These are phyloP conservation scores for Aegle marmelos DNA, from an alignment of 345 rosid genomes.

Conservation along the genomic window DNA sequence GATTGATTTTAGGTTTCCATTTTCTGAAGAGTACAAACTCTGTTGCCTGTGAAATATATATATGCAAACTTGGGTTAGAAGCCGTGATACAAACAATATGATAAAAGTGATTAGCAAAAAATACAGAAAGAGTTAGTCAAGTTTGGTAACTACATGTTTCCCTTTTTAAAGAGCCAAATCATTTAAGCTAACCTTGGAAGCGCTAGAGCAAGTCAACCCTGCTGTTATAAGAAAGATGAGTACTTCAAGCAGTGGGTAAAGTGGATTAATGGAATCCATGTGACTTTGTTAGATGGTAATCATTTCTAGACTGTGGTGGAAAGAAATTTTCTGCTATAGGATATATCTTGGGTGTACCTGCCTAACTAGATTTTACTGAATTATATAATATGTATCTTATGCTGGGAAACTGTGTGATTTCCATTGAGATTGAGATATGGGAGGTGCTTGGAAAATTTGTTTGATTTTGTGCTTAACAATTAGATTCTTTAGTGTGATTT, in stretches of 20 bases:
- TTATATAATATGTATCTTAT: background rate
- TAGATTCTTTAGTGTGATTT: background rate
- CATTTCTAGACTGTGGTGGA: background rate
- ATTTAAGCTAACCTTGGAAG: background rate
- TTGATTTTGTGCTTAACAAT: background rate
- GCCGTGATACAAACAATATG: background rate
- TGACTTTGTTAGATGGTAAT: background rate
- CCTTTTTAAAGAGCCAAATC: background rate
- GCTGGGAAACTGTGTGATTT: background rate
- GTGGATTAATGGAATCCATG: background rate
- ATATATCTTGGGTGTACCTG: background rate
- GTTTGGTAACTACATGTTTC: background rate
- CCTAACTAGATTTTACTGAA: background rate
- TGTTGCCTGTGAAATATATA: background rate
- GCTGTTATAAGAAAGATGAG: background rate
- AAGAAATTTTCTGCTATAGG: background rate
- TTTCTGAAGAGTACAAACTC: background rate
- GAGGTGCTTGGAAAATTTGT: background rate
- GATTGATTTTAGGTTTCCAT: background rate
- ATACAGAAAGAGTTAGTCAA: background rate
- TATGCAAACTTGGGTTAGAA: background rate
- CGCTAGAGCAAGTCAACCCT: background rate
- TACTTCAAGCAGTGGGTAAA: background rate
- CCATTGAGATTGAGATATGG: background rate
- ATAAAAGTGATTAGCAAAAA: background rate